Conservation (phyloP, 441 rosid species). For the Populus hybrid region DNA sequence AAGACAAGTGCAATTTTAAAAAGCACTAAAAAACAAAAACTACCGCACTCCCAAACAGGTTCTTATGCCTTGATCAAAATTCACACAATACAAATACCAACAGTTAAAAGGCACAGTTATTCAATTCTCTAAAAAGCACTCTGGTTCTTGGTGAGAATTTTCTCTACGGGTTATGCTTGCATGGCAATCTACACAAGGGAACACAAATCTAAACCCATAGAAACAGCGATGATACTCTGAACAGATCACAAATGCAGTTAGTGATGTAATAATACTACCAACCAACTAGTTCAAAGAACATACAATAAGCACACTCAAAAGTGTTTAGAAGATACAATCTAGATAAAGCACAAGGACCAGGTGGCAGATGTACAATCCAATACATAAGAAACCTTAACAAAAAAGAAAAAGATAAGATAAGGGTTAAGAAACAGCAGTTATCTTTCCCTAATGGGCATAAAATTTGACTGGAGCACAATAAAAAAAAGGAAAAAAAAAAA, state of each 20-base stretch:
- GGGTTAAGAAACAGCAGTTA: background rate
- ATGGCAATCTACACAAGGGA: background rate
- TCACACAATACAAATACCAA: background rate
- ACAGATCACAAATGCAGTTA: background rate
- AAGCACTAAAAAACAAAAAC: background rate
- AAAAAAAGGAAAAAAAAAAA: too few species aligned
- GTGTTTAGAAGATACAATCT: background rate
- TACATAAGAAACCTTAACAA: background rate
- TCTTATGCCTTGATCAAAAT: background rate
- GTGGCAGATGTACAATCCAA: background rate
- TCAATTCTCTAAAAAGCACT: background rate
- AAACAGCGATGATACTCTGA: background rate
- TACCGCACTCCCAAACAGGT: background rate
- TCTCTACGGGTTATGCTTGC: background rate
- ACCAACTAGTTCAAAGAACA: background rate
- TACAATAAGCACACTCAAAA: background rate
- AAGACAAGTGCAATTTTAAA: too few species aligned
- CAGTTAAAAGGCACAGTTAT: background rate
- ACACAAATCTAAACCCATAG: background rate
- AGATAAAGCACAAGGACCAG: background rate
- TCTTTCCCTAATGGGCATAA: background rate
- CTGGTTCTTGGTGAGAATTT: background rate
- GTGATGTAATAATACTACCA: background rate
- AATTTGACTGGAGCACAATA: background rate
- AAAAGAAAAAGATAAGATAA: too few species aligned